A percentile compares a stretch with the other conserved stretches of the same genome.
These are phyloP conservation scores for Phoma herbarum DNA, from an alignment of 2,329 filamentous ascomycete genomes.

Conservation along the genomic window DNA sequence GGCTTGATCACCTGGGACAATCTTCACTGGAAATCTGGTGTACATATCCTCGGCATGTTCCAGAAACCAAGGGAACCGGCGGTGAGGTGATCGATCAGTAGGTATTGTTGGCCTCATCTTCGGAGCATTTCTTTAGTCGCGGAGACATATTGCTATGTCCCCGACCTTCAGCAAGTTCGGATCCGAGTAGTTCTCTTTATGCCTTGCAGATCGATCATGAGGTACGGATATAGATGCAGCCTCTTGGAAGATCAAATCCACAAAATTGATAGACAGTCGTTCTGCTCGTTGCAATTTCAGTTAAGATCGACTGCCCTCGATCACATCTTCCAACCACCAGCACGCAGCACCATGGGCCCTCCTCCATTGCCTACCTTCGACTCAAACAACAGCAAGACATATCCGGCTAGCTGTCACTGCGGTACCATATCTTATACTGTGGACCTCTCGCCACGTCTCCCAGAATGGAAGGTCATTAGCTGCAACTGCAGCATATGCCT, in stretches of 20 bases:
- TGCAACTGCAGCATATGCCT: conserved; percentile 66
- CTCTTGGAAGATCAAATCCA: neutral
- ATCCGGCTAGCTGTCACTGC: conserved; percentile 64
- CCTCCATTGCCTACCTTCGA: conserved; percentile 29
- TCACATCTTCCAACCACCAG: neutral
- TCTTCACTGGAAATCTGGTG: neutral
- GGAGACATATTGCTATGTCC: conserved; percentile 16
- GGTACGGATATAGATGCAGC: neutral
- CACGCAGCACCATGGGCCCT: conserved; percentile 26
- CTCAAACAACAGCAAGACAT: conserved; percentile 45
- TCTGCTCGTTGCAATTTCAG: neutral
- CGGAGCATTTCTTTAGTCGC: neutral
- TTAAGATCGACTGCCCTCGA: no score
- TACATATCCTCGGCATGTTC: neutral
- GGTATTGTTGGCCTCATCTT: neutral
- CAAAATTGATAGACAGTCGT: neutral
- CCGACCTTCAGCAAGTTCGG: neutral
- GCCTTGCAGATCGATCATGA: neutral
- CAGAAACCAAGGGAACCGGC: neutral
- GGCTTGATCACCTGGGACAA: neutral
- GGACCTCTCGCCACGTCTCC: conserved; percentile 60
- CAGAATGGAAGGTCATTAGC: conserved; percentile 56
- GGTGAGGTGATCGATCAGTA: neutral
- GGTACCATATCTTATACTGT: conserved; percentile 61
- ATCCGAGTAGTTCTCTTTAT: neutral